phyloP scores from a whole-genome alignment of 1,284 basidiomycete genomes.

The Apiotrichum porosum region DNA sequence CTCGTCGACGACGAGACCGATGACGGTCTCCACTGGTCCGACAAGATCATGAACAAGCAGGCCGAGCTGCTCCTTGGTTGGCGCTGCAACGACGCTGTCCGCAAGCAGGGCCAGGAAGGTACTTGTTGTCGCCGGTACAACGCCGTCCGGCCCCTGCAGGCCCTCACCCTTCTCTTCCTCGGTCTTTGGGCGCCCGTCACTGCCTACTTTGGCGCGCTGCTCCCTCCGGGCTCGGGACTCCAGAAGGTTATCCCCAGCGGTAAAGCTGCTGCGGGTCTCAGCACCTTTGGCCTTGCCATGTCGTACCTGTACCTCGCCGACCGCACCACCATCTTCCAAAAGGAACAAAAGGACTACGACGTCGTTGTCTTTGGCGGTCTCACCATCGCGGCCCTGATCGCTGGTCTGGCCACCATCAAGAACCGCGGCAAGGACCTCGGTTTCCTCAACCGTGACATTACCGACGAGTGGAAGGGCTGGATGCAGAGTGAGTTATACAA shows the following conservation, averaged over 20 bases:
- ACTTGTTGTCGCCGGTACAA: conserved; percentile 79
- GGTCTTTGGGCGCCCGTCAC: conserved; percentile 59
- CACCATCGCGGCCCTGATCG: conserved; percentile 54
- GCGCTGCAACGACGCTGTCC: conserved; percentile 69
- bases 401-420: conserved; percentile 63
- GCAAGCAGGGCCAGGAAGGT: conserved; percentile 66
- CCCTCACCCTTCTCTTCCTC: conserved; percentile 55
- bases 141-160: conserved; percentile 59
- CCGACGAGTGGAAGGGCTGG: conserved; percentile 94
- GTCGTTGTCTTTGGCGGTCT: conserved; percentile 63
- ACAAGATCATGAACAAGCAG: conserved; percentile 62
- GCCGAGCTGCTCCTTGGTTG: conserved; percentile 74
- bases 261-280: conserved; percentile 49
- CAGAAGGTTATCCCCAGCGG: conserved; percentile 49
- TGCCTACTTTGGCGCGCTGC: conserved; percentile 44
- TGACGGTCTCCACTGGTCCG: conserved; percentile 77
- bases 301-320: conserved; percentile 70
- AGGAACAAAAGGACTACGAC: conserved; percentile 79
- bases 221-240: conserved; percentile 29
- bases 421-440: conserved; percentile 67
- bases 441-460: conserved; percentile 82
- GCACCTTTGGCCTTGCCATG: conserved; percentile 62
- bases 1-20: conserved; percentile 65
- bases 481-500: conserved; percentile 68
- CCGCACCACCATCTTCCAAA: conserved; percentile 73